Conservation (phyloP, 202 grass and related monocot species). For the Panicum virgatum region DNA sequence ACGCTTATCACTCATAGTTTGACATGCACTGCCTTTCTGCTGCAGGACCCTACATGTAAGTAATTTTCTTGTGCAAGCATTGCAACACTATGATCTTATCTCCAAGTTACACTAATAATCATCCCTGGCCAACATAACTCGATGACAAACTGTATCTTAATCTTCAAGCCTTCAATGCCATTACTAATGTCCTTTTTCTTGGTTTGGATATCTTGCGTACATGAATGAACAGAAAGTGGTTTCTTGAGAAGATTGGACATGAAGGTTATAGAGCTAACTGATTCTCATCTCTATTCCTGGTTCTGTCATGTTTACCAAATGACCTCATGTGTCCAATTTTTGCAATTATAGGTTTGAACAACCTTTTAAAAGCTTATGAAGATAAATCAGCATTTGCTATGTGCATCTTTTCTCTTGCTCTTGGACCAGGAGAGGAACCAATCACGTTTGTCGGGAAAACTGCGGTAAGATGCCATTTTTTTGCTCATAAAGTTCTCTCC, state of each 20-base stretch:
- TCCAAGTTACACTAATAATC: conserved; percentile 14
- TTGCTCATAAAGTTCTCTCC: conserved; percentile 36
- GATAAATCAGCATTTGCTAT: conserved; percentile 98
- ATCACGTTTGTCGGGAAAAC: conserved; percentile 91
- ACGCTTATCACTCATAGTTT: conserved; percentile 35
- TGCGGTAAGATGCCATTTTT: conserved; percentile 46
- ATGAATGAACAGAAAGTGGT: conserved; percentile 88
- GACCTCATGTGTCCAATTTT: conserved; percentile 26
- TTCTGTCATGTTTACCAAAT: conserved; percentile 22
- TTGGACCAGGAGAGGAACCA: conserved; percentile 82
- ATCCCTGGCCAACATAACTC: conserved; percentile 12
- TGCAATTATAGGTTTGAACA: conserved; percentile 76
- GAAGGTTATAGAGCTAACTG: conserved; percentile 59
- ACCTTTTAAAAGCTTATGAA: conserved; percentile 87
- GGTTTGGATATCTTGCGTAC: conserved; percentile 20
- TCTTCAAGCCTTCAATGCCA: conserved; percentile 10
- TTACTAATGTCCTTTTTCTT: conserved; percentile 39
- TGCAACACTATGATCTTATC: neutral
- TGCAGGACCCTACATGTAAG: conserved; percentile 99
- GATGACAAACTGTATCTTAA: neutral
- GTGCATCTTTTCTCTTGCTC: conserved; percentile 97
- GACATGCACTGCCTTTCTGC: conserved; percentile 37
- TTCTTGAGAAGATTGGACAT: conserved; percentile 90
- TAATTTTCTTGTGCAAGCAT: conserved; percentile 14
- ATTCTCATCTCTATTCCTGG: conserved; percentile 16